Evolutionary conservation across 768 basidiomycete genomes (phyloP), one percentile per base, ranked within the genome.

Genomic region (Hortiboletus campestris): DNA sequence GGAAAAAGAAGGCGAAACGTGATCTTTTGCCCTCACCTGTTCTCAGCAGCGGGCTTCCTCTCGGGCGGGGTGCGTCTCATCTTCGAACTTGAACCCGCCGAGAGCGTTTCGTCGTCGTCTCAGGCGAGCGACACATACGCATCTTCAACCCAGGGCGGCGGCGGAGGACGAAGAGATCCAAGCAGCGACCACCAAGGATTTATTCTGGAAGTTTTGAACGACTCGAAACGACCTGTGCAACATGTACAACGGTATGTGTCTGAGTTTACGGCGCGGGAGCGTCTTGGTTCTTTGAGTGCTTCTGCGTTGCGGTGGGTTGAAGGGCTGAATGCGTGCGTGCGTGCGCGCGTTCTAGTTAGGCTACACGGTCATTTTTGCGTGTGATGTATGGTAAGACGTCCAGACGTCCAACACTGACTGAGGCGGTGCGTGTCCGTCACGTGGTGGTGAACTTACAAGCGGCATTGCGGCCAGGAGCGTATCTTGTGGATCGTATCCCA

Each of bases 51-150:
- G 2, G 82, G 84, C 42, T 80, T 81, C 0, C 68, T 85, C 1
- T 80, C 78, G 0, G 78, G 78, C 2, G 82, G 79, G 0, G 82
- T 84, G 83, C 69, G 81, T 25, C 72, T 81, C 22, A 50, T 84
- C 32, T 62, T 83, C 3, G 77, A 76, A 5, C 74, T 83, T 3
- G 77, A 76, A 5, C 74, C 74, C 0, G 75, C 74, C 2, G 82
- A 1, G 82, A 83, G 7, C 69, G 78, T 19, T 82, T 84, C 25
- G 25, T 59, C 82, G 81, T 66, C 81, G 81, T 61, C 77, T 84
- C 69, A 53, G 62, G 44, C 81, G 80, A 38, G 80, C 82, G 1
- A 70, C 82, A 2, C 82, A 84, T 55, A 75, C 79, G 0, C 78
- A 84, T 51, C 71, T 86, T 0, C 80, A 81, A 47, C 78, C 80